Conservation (phyloP, 768 basidiomycete species). For the Royoungia palumana region DNA sequence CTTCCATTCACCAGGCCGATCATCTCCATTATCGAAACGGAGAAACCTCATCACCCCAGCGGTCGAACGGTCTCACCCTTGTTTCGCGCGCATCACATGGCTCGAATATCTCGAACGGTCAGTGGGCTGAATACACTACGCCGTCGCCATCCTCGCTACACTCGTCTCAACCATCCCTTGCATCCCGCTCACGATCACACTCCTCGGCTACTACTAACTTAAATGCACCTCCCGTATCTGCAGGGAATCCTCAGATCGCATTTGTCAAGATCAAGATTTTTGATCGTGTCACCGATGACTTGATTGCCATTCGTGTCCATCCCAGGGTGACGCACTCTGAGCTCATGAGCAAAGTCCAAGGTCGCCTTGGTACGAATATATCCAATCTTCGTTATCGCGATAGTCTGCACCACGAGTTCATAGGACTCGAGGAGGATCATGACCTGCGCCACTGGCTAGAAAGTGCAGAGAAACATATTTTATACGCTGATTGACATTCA, state of each 20-base stretch:
- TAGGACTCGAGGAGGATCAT: constrained; percentile 59
- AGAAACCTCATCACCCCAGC: constrained; percentile 34
- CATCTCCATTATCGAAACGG: constrained; percentile 32
- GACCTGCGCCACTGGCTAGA: constrained; percentile 74
- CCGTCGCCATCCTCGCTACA: constrained; percentile 48
- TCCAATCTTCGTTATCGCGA: constrained; percentile 70
- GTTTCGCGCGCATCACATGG: constrained; percentile 29
- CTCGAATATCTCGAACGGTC: constrained; percentile 26
- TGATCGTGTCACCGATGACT: constrained; percentile 87
- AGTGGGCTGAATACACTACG: constrained; percentile 29
- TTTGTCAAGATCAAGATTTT: constrained; percentile 99
- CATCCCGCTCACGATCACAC: constrained; percentile 55
- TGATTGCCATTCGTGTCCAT: constrained; percentile 96
- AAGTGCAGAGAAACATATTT: constrained; percentile 74
- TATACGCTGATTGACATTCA: constrained; percentile 64
- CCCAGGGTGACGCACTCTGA: constrained; percentile 84
- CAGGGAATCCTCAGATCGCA: constrained; percentile 74
- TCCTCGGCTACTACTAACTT: constrained; percentile 48
- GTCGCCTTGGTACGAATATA: constrained; percentile 77
- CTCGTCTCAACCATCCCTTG: constrained; percentile 51
- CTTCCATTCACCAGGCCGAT: constrained; percentile 38
- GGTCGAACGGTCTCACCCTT: constrained; percentile 22
- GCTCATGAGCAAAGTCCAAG: constrained; percentile 88
- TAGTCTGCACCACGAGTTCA: constrained; percentile 60
- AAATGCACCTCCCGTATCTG: constrained; percentile 72